Conservation (phyloP, 2,329 filamentous ascomycete genomes). For the Diaporthe vaccinii region DNA sequence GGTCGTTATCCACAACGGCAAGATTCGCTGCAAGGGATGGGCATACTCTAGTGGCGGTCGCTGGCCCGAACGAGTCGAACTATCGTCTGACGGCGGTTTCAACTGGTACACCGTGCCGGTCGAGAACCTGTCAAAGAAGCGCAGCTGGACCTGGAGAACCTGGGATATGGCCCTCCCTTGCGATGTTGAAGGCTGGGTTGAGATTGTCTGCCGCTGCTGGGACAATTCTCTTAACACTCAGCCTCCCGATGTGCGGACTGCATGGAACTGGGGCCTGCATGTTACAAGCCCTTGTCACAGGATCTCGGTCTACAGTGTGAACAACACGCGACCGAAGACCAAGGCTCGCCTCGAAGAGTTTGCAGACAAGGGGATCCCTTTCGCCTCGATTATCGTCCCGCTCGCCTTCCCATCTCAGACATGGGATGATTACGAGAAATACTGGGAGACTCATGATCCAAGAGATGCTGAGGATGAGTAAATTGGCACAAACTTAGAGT, state of each 20-base stretch:
- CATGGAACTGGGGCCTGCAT: conserved; percentile 11
- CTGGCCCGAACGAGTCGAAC: conserved; percentile 9
- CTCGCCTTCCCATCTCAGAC: conserved; percentile 6
- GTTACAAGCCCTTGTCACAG: conserved; percentile 5
- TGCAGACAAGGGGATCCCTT: conserved; percentile 2
- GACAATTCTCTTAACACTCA: conserved; percentile 4
- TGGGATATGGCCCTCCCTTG: conserved; percentile 8
- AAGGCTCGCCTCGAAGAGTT: conserved; percentile 16
- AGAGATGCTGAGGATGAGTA: conserved; percentile 11
- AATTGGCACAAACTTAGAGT: background rate
- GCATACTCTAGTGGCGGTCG: conserved; percentile 6
- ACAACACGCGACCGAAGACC: conserved; percentile 13
- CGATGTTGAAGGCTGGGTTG: conserved; percentile 6
- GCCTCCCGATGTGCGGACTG: conserved; percentile 6
- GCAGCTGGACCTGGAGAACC: conserved; percentile 8
- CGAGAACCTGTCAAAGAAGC: conserved; percentile 13
- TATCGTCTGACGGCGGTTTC: conserved; percentile 10
- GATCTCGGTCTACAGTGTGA: conserved; percentile 13
- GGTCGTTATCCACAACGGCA: conserved; percentile 3
- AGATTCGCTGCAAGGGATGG: conserved; percentile 1
- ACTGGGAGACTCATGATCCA: background rate
- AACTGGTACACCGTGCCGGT: conserved; percentile 9
- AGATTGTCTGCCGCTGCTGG: conserved; percentile 24
- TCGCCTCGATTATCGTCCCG: conserved; percentile 6
- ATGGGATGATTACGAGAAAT: background rate